These are phyloP conservation scores for Dacryopinax primogenitus DNA, from an alignment of 768 basidiomycete genomes.

Conservation along the genomic window DNA sequence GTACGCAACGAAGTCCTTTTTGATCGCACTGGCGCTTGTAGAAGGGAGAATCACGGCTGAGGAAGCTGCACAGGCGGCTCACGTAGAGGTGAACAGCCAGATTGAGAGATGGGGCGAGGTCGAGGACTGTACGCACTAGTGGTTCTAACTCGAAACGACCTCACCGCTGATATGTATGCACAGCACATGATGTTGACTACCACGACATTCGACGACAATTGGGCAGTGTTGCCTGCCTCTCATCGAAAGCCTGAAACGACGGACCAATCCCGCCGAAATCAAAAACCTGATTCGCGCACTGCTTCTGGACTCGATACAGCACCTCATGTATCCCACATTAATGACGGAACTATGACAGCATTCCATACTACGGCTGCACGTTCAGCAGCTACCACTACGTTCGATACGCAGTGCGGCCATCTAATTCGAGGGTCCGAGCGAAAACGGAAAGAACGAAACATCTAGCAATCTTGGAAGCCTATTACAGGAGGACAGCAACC, in stretches of 20 bases:
- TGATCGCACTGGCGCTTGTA: conserved; percentile 76
- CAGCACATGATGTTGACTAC: conserved; percentile 97
- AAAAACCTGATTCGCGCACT: neutral
- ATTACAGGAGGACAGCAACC: neutral
- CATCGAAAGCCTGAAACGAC: conserved; percentile 19
- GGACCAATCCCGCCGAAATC: neutral
- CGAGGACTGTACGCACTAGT: conserved; percentile 74
- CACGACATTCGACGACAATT: conserved; percentile 82
- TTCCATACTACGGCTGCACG: neutral
- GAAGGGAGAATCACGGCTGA: conserved; percentile 65
- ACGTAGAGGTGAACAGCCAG: conserved; percentile 90
- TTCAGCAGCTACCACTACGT: neutral
- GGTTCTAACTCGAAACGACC: conserved; percentile 15
- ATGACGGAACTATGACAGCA: neutral
- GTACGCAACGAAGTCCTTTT: conserved; percentile 78
- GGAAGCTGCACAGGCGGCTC: conserved; percentile 68
- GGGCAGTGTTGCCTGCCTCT: conserved; percentile 60
- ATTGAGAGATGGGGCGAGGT: conserved; percentile 99
- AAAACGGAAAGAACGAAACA: neutral
- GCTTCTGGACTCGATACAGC: neutral
- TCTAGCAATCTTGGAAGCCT: neutral
- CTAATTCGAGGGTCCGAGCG: neutral
- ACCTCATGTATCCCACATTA: neutral
- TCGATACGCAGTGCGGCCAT: neutral
- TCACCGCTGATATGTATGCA: neutral